Conservation (phyloP, 176 grass and related monocot genomes). For the sorghum (Sorghum bicolor) region Sorghum_bicolor_NCBIv3 NC_012877.2:24125001-24125500, state of each 20-base stretch:
- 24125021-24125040: background rate
- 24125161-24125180: background rate
- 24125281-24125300: background rate
- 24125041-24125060: background rate
- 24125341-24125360: background rate
- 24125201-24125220: background rate
- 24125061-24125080: background rate
- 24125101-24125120: background rate
- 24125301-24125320: background rate
- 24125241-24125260: background rate
- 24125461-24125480: background rate
- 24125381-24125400: background rate
- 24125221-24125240: background rate
- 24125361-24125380: background rate
- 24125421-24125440: background rate
- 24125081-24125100: background rate
- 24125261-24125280: background rate
- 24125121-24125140: background rate
- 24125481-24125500: conserved; percentile 15
- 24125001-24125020: background rate
- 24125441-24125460: background rate
- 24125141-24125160: background rate
- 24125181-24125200: background rate
- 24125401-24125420: background rate
- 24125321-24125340: background rate